Conservation (phyloP, 805 yeast species). For the Metschnikowia bowlesiae region DNA sequence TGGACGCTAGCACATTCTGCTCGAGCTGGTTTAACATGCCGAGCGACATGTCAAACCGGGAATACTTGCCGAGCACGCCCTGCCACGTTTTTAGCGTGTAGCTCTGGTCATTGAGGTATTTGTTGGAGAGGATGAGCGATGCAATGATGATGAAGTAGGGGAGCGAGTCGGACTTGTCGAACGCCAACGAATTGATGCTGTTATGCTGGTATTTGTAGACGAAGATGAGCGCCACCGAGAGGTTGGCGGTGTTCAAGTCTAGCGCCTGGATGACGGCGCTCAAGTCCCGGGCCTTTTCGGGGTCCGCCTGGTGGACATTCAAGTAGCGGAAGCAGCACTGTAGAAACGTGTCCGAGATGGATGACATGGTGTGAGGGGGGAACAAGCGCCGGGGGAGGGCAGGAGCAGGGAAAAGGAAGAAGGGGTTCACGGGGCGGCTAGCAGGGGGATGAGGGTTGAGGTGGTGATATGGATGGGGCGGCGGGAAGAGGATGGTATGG, state of each 20-base stretch:
- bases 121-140: conserved; percentile 24
- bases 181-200: conserved; percentile 10
- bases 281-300: conserved; percentile 6
- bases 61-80: conserved; percentile 14
- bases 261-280: conserved; percentile 14
- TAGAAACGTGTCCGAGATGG: conserved; percentile 11
- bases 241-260: conserved; percentile 15
- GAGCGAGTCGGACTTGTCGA: conserved; percentile 9
- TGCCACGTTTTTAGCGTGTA: conserved; percentile 52
- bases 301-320: conserved; percentile 4
- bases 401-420: no score
- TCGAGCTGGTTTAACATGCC: conserved; percentile 18
- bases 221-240: conserved; percentile 15
- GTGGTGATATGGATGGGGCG: no score
- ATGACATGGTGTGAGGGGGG: conserved; percentile 3
- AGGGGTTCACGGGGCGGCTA: no score
- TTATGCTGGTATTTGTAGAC: conserved; percentile 12
- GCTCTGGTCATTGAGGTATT: conserved; percentile 46
- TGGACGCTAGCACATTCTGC: conserved; percentile 12
- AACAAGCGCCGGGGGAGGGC: background rate
- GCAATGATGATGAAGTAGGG: conserved; percentile 16
- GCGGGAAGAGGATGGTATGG: no score
- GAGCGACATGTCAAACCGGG: conserved; percentile 10
- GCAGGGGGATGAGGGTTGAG: no score
- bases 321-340: conserved; percentile 11